phyloP scores from a whole-genome alignment of 2,329 filamentous ascomycete genomes.

The Botrytis hyacinthi region DNA sequence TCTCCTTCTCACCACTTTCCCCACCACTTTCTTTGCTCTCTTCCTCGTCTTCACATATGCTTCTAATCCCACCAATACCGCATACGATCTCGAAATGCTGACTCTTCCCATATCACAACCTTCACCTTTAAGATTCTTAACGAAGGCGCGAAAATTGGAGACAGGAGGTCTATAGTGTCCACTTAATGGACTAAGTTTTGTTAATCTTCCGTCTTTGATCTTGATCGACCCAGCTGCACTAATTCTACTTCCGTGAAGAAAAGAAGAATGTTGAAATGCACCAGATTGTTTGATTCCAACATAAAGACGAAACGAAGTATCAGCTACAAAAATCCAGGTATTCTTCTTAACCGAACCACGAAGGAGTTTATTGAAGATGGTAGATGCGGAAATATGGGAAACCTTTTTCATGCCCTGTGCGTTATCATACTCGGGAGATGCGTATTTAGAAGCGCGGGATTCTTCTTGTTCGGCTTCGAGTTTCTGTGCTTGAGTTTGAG shows the following conservation, averaged over 20 bases:
- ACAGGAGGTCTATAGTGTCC: slow-evolving; percentile 82
- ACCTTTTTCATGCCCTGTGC: slow-evolving; percentile 60
- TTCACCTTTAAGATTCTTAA: slow-evolving; percentile 66
- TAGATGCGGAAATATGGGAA: slow-evolving; percentile 66
- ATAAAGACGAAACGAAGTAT: slow-evolving; percentile 81
- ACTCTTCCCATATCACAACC: slow-evolving; percentile 79
- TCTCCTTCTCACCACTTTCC: slow-evolving; percentile 10
- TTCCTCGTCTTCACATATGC: slow-evolving; percentile 67
- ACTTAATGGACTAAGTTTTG: slow-evolving; percentile 66
- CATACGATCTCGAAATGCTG: slow-evolving; percentile 77
- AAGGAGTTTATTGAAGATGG: slow-evolving; percentile 75
- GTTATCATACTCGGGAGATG: slow-evolving; percentile 60
- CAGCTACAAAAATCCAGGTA: slow-evolving; percentile 91
- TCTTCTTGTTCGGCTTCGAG: slow-evolving; percentile 49
- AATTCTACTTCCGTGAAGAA: slow-evolving; percentile 79
- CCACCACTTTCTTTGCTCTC: slow-evolving; percentile 53
- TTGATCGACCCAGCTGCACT: slow-evolving; percentile 81
- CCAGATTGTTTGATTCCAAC: slow-evolving; percentile 88
- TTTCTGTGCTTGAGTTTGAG: slow-evolving; percentile 32
- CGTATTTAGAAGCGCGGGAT: slow-evolving; percentile 62
- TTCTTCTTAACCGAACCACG: slow-evolving; percentile 79
- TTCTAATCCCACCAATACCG: slow-evolving; percentile 79
- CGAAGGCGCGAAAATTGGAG: slow-evolving; percentile 78
- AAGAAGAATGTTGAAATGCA: slow-evolving; percentile 87
- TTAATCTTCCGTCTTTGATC: slow-evolving; percentile 76